Evolutionary conservation across 768 basidiomycete species (phyloP), one percentile per base, ranked within the genome.

Genomic region (Macrocybe gigantea): DNA sequence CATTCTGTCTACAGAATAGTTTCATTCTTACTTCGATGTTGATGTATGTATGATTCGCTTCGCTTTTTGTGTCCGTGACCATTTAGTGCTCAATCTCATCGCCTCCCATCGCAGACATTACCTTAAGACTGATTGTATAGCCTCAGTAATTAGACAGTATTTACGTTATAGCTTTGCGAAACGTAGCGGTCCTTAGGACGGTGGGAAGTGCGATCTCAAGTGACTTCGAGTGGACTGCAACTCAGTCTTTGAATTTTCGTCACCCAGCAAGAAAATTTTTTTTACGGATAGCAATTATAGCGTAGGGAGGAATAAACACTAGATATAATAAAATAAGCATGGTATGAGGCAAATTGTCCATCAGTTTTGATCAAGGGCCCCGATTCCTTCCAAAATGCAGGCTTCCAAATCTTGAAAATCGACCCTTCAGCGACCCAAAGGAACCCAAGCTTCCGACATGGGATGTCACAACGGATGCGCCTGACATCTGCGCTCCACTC

Each of bases 381-480:
- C 61, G 61, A 36, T 77, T 73, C 42, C 83, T 73, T 30, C 82
- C 82, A 61, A 85, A 84, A 53, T 71, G 83, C 12, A 89, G 67
- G 58, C 85, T 88, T 14, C 87, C 86, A 49, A 91, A 82, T 40
- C 84, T 78, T 35, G 85, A 86, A 56, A 89, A 79, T 9, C 88
- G 80, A 1, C 82, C 86, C 60, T 79, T 83, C 41, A 89, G 67
- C 3, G 85, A 86, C 7, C 79, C 77, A 51, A 77, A 70, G 22
- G 70, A 80, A 10, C 74, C 73, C 44, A 76, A 66, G 55, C 76
- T 81, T 43, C 83, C 82, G 51, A 83, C 73, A 37, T 80, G 80
- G 2, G 86, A 85, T 13, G 75, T 73, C 50, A 78, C 74, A 10
- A 80, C 70, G 8, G 85, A 86, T 9, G 77, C 75, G 2, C 76